Percentiles rank a stretch among this genome's conserved stretches.
Conservation (phyloP, 2,329 filamentous ascomycete genomes). For the Penicillium fuscoglaucum region DNA sequence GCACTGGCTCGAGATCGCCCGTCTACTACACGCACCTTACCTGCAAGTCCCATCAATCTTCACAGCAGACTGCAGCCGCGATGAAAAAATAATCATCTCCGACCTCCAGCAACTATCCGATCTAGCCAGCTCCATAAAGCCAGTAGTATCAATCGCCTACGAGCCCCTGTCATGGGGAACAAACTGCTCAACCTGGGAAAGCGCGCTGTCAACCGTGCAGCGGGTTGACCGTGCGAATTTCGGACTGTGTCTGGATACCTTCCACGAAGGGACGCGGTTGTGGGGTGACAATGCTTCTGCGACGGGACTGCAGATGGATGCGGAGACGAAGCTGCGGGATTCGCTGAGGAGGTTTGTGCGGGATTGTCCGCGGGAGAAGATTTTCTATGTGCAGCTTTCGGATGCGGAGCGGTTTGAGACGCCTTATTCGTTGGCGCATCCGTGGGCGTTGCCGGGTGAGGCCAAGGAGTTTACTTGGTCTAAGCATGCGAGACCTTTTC, state of each 20-base stretch:
- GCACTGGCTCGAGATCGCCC: too few relatives aligned
- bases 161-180: constrained; percentile 32
- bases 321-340: constrained; percentile 19
- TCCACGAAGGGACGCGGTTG: constrained; percentile 35
- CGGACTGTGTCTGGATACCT: constrained; percentile 41
- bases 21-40: too few relatives aligned
- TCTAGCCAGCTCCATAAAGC: too few relatives aligned
- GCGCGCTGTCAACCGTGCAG: constrained; percentile 28
- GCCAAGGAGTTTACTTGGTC: constrained; percentile 34
- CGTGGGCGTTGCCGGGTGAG: constrained; percentile 33
- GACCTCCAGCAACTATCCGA: too few relatives aligned
- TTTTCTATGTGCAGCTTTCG: constrained; percentile 40
- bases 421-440: constrained; percentile 31
- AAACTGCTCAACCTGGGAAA: constrained; percentile 37
- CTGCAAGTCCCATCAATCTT: too few relatives aligned
- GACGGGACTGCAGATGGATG: constrained; percentile 28
- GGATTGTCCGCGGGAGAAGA: constrained; percentile 29
- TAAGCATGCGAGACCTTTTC: constrained; percentile 35
- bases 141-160: too few relatives aligned
- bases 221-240: constrained; percentile 38
- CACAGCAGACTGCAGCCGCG: too few relatives aligned
- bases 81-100: too few relatives aligned
- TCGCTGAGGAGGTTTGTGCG: constrained; percentile 26
- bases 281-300: constrained; percentile 33
- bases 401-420: constrained; percentile 38